phyloP scores from a whole-genome alignment of 2,329 filamentous ascomycete genomes.

The Sporothrix dimorphospora region DNA sequence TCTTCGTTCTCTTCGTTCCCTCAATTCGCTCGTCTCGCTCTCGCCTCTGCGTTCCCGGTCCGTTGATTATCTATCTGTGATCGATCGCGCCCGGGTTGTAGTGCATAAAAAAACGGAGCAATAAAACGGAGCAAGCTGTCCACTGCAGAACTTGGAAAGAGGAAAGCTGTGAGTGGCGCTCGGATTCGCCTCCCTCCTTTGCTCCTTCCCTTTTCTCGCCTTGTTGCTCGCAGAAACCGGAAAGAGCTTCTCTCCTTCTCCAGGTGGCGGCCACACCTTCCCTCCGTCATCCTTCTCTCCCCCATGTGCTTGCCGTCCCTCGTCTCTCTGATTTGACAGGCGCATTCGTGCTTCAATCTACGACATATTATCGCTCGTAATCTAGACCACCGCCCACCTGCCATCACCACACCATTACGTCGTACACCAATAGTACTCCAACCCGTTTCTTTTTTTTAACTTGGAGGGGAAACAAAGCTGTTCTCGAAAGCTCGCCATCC shows the following conservation, averaged over 20 bases:
- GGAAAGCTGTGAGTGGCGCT: neutral
- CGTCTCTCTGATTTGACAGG: neutral
- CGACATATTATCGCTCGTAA: neutral
- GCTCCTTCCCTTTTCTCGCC: constrained; percentile 1
- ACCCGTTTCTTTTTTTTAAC: neutral
- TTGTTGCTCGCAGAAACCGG: constrained; percentile 25
- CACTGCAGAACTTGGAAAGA: neutral
- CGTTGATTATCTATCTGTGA: constrained; percentile 11
- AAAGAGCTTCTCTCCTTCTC: constrained; percentile 11
- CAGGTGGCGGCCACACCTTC: neutral
- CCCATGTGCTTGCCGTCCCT: constrained; percentile 8
- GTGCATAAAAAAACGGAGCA: constrained; percentile 11
- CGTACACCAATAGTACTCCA: neutral
- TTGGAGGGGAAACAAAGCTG: neutral
- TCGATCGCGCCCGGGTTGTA: constrained; percentile 10
- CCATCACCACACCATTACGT: neutral
- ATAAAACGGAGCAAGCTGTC: constrained; percentile 8
- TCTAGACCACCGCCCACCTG: constrained; percentile 9
- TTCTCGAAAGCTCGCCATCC: neutral
- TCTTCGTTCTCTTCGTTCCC: neutral
- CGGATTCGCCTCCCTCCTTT: neutral
- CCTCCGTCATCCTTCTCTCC: constrained; percentile 1
- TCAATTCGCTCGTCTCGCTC: neutral
- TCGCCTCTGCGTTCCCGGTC: neutral
- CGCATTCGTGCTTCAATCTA: neutral